These are phyloP conservation scores for Mortierella sp. DNA, from an alignment of 371 early-diverging fungal genomes.

Conservation along the genomic window DNA sequence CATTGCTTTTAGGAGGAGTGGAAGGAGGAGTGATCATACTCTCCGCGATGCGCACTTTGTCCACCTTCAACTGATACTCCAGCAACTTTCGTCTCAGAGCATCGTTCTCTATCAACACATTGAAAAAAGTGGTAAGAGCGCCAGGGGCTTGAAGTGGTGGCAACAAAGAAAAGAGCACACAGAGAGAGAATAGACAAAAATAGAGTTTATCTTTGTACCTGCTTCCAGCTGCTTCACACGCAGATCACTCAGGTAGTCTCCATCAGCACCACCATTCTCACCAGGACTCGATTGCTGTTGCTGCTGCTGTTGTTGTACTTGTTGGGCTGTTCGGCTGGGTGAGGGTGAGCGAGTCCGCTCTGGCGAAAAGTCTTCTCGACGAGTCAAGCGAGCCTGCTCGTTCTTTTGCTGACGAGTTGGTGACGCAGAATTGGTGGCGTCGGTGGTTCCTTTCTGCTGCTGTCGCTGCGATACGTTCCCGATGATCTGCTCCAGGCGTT, in stretches of 20 bases:
- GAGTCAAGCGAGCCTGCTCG: neutral
- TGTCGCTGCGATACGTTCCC: neutral
- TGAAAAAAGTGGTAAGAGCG: neutral
- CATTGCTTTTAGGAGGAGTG: no score
- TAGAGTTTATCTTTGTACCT: neutral
- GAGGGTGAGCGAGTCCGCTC: neutral
- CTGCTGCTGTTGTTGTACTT: neutral
- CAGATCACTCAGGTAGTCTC: neutral
- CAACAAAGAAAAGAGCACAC: neutral
- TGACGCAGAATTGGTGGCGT: neutral
- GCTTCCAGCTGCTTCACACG: neutral
- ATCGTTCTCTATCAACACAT: neutral
- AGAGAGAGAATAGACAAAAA: neutral
- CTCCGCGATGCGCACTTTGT: neutral
- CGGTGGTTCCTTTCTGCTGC: neutral
- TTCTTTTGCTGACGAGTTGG: neutral
- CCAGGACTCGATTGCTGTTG: neutral
- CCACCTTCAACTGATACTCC: neutral
- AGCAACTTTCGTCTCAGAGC: neutral
- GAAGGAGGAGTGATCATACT: no score
- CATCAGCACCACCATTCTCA: neutral
- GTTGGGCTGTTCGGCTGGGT: neutral
- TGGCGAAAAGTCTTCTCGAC: neutral
- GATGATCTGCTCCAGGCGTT: neutral
- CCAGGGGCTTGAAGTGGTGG: no score